These are phyloP conservation scores for Rhododendron vialii DNA, from an alignment of 148 eudicot genomes.

Conservation along the genomic window DNA sequence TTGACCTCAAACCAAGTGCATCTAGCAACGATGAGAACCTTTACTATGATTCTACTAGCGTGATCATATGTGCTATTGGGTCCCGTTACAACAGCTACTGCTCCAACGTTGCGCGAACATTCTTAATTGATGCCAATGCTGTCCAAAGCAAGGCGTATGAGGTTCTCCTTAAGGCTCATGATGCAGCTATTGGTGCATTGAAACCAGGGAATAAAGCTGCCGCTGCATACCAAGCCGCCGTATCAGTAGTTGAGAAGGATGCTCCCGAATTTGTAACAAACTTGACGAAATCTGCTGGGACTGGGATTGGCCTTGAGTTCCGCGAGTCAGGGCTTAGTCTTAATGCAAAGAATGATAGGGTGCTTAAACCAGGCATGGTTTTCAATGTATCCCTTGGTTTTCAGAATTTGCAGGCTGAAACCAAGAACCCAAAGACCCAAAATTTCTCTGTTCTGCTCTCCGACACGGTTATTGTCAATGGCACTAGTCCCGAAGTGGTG, in stretches of 20 bases:
- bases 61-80: conserved; percentile 56
- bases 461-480: conserved; percentile 32
- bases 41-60: conserved; percentile 54
- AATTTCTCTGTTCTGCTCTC: conserved; percentile 46
- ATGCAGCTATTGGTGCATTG: conserved; percentile 49
- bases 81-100: conserved; percentile 53
- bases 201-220: conserved; percentile 39
- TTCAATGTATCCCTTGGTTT: conserved; percentile 55
- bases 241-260: conserved; percentile 39
- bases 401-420: conserved; percentile 43
- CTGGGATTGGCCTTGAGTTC: conserved; percentile 61
- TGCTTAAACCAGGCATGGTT: conserved; percentile 48
- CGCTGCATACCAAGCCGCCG: conserved; percentile 43
- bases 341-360: conserved; percentile 46
- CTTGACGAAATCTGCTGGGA: conserved; percentile 55
- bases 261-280: conserved; percentile 43
- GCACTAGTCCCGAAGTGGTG: conserved; percentile 6
- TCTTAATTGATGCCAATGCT: conserved; percentile 44
- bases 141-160: conserved; percentile 50
- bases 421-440: conserved; percentile 39
- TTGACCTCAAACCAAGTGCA: conserved; percentile 55
- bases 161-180: conserved; percentile 52
- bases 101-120: conserved; percentile 46
- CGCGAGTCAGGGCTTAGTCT: conserved; percentile 52
- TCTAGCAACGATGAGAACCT: conserved; percentile 45